Base-by-base conservation (phyloP, 2,329 filamentous ascomycete genomes). In the Aspergillus japonicus region DNA sequence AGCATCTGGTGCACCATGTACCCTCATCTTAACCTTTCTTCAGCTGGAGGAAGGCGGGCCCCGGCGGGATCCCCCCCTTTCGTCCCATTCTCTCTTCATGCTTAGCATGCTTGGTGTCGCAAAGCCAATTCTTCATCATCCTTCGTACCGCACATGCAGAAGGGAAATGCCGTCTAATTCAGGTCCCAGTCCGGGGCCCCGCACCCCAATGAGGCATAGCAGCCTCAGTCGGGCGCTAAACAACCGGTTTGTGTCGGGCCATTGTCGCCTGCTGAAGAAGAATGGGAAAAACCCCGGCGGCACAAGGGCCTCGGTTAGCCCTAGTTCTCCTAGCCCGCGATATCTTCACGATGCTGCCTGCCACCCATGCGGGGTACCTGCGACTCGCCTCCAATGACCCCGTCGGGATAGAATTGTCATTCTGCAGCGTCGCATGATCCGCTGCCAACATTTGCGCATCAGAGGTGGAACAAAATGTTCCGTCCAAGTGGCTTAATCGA, bases 241-340 rank as follows among this genome's bases (percentile, higher is more conserved):
- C 39, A 44, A 44, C 39, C 39, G 39, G 39, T 44, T 44, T 44
- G 39, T 44, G 16, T n/a, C 14, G 16, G 39, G 39, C 6, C 3
- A 7, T 44, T 44, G 39, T 44, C 26, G 26, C 16, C 16, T 19
- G 39, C 39, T 19, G 39, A 19, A 44, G 39, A 44, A 44, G 8
- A 44, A 59, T 55, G 19, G 61, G 59, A 44, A 64, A 66, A 65
- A 61, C 29, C 58, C 64, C 64, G 64, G 65, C 49, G 64, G 64
- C 54, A 64, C 58, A 47, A 55, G 19, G 11, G 26, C 7, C 21
- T 56, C 44, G n/a, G n/a, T 23, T 50, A 56, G 33, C 47, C 47
- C 47, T 47, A 14, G 24, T 7, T 16, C 24, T 39, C 47, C 47
- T 47, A 14, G 24, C 11, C 21, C 24, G 19, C 26, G 14, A 21